Evolutionary conservation across 306 rosid genomes (phyloP), one percentile per base, ranked within the genome.

Genomic region (Vachellia collinsii): DNA sequence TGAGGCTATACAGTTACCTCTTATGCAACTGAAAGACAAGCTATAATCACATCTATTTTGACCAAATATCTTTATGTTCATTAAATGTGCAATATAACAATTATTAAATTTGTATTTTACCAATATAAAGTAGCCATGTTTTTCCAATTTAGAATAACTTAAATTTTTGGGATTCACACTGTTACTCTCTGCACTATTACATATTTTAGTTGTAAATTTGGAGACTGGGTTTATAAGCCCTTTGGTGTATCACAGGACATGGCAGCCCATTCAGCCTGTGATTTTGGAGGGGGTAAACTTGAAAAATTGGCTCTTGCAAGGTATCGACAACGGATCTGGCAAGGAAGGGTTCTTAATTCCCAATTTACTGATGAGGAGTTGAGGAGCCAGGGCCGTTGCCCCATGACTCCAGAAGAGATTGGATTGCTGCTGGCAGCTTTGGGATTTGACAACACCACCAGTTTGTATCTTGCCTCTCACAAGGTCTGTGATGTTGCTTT

Each of bases 261-360:
- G 99, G 99, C 99, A 37, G 99, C 99, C 29, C 99, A 95, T 88
- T 95, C 99, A 17, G 99, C 99, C 78, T 95, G 99, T 41, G 99
- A 95, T 86, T 95, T 95, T 75, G 99, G 99, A 13, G 99, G 99
- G 5, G 99, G 99, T 1, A 95, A 93, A 81, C 93, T 94, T 59
- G 99, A 95, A 80, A 95, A 93, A 41, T 72, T 87, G 79, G 97
- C 99, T 38, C 89, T 95, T 48, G 99, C 99, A 75, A 95, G 90
- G 88, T 95, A 95, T 72, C 88, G 99, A 56, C 98, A 91, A 76
- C 84, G 87, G 48, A 83, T 95, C 82, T 95, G 99, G 99, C 99
- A 94, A 77, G 99, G 99, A 86, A 89, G 99, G 88, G 94, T 95
- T 75, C 94, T 95, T 77, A 95, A 95, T 83, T 95, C 98, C 68